Evolutionary conservation across 257 asterid genomes (phyloP), one percentile per base, ranked within the genome.

Genomic region (Striga asiatica): DNA sequence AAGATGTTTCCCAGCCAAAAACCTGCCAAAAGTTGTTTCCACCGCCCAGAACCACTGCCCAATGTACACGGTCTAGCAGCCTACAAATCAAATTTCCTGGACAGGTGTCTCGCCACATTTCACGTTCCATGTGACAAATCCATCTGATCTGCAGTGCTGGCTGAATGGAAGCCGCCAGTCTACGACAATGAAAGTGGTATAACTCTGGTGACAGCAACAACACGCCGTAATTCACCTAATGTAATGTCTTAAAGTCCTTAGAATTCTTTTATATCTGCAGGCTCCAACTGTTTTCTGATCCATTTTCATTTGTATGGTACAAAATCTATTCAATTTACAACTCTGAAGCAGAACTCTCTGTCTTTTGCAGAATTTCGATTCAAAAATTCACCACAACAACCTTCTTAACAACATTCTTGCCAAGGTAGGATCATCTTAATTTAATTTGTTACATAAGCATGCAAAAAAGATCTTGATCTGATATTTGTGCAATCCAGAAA

Each of bases 191-290:
- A 71, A 38, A 77, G 41, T 23, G 98, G 98, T 32, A 65, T 91
- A 74, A 71, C 51, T 53, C 65, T 91, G 77, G 89, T 82, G 80
- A 84, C 97, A 14, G 98, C 98, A 46, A 76, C 89, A 39, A 91
- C 98, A 59, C 94, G 95, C 38, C 95, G 96, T 41, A 91, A 91
- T 71, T 87, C 97, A 61, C 98, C 95, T 22, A 87, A 84, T 76
- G 98, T 91, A 73, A 75, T 85, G 28, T 24, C 54, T 57, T 56
- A 35, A 54, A 13, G 28, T 48, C 25, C 29, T 53, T 52, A 16
- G 7, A 5, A 16, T 32, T 29, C 17, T 52, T 35, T 29, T 8
- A 8, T 35, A 34, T 22, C 11, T 8, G 5, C 20, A 34, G 49
- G 8, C 51, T 29, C 18, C n/a, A 54, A 12, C 50, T 38, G 32